Base-by-base conservation (phyloP, 768 basidiomycete genomes). In the Amanita molliuscula region DNA sequence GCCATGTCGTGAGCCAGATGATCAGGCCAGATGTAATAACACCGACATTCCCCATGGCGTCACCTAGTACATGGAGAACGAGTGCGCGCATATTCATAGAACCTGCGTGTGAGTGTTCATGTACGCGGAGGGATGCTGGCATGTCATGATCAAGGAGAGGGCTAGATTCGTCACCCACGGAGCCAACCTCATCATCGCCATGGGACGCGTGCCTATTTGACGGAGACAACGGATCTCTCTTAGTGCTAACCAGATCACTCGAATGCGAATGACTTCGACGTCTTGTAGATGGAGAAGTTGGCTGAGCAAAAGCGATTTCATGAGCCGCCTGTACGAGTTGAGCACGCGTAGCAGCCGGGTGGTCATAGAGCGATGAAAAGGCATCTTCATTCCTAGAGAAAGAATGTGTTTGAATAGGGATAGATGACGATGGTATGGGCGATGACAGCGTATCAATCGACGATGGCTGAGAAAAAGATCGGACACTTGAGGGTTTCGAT, bases 11-110 rank as follows among this genome's bases (percentile, higher is more conserved):
- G 51, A 88, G 76, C 93, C 91, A 94, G 61, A 99, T 96, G 61
- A 98, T 72, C 9, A 98, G 78, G 50, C 96, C 96, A 3, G 94
- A 90, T 31, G 85, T 82, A 53, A 99, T 96, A 54, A 99, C 96
- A 47, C 96, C 96, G 54, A 98, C 88, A 65, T 99, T 98, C 44
- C 96, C 96, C 21, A 99, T 77, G 49, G 95, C 95, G 69, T 99
- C 95, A 29, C 95, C 95, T 40, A 99, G 65, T 34, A 98, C 96
- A 64, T 99, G 96, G 25, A 99, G 67, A 28, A 98, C 72, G 1
- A 99, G 74, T 26, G 93, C 96, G n/a, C 74, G 85, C 94, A 98
- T 97, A 67, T 98, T 99, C 96, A 99, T 98, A 0, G 84, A 89
- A 0, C 61, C 76, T 23, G 50, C 49, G 47, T 68, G 61, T 18